Percentiles rank a stretch among this genome's conserved stretches.
Conservation (phyloP, 139 green algal species). For the Chlorella sp. region DNA sequence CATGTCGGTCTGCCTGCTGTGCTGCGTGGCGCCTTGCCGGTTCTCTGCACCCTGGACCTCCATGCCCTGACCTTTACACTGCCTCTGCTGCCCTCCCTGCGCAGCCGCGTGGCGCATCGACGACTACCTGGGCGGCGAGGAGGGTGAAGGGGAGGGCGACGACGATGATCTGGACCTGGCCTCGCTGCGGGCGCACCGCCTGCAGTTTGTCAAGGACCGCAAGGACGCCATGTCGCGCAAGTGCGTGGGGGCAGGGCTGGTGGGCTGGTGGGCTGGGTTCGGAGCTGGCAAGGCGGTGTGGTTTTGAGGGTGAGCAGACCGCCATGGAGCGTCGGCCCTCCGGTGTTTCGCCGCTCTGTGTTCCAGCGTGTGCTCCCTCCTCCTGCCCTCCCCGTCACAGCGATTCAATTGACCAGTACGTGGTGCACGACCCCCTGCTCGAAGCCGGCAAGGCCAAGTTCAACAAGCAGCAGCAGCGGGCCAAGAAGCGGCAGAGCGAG, state of each 20-base stretch:
- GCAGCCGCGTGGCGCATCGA: slow-evolving; percentile 72
- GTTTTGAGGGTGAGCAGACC: background rate
- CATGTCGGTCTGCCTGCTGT: background rate
- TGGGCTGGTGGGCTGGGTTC: too few relatives aligned
- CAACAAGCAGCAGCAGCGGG: slow-evolving; percentile 61
- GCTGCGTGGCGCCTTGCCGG: background rate
- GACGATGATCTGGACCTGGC: slow-evolving; percentile 54
- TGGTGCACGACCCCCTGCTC: slow-evolving; percentile 80
- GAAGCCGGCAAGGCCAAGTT: slow-evolving; percentile 82
- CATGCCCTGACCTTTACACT: background rate
- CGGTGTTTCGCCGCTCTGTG: background rate
- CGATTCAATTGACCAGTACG: slow-evolving; percentile 78
- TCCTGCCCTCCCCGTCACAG: background rate
- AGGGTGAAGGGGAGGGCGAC: slow-evolving; percentile 29
- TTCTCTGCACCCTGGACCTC: background rate
- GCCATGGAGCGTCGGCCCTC: background rate
- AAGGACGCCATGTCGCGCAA: slow-evolving; percentile 63
- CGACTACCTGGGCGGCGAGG: slow-evolving; percentile 28
- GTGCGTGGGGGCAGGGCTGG: background rate
- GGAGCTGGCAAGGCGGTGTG: background rate
- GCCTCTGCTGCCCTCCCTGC: background rate
- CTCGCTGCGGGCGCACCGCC: slow-evolving; percentile 53
- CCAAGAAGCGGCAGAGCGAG: slow-evolving; percentile 69
- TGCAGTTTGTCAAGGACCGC: slow-evolving; percentile 54
- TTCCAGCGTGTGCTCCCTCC: background rate